These are phyloP conservation scores for Monosporascus sp. DNA, from an alignment of 2,329 filamentous ascomycete genomes.

Conservation along the genomic window DNA sequence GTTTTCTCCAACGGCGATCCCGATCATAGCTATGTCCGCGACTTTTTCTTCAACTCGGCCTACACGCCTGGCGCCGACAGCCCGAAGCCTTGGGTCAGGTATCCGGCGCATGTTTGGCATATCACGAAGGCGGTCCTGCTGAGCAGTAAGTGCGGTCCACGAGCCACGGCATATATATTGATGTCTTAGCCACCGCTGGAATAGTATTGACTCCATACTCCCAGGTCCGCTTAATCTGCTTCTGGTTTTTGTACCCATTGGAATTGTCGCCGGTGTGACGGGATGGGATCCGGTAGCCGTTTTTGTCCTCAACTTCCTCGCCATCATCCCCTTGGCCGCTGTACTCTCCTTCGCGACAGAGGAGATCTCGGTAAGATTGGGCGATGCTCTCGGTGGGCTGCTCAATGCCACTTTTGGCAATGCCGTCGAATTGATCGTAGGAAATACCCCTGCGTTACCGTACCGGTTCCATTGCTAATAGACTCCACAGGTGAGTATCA, in stretches of 20 bases:
- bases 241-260: conserved; percentile 68
- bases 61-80: conserved; percentile 49
- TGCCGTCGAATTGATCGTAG: conserved; percentile 72
- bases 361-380: conserved; percentile 66
- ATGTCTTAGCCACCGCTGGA: not conserved
- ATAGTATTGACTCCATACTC: conserved; percentile 6
- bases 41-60: conserved; percentile 45
- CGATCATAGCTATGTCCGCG: conserved; percentile 23
- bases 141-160: conserved; percentile 45
- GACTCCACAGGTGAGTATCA: conserved; percentile 70
- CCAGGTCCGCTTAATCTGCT: conserved; percentile 62
- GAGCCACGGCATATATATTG: too few relatives aligned
- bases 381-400: conserved; percentile 68
- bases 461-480: conserved; percentile 8
- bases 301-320: conserved; percentile 75
- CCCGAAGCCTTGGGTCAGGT: conserved; percentile 39
- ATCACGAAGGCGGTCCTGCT: conserved; percentile 52
- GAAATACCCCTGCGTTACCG: conserved; percentile 20
- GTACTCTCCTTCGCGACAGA: conserved; percentile 74
- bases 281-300: conserved; percentile 62
- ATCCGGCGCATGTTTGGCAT: conserved; percentile 47
- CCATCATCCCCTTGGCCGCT: conserved; percentile 70
- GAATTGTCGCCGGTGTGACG: conserved; percentile 60
- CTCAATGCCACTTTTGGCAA: conserved; percentile 77
- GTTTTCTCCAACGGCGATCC: conserved; percentile 16